Base-by-base conservation (phyloP, 768 basidiomycete species). In the Phanerodontia chrysosporium region DNA sequence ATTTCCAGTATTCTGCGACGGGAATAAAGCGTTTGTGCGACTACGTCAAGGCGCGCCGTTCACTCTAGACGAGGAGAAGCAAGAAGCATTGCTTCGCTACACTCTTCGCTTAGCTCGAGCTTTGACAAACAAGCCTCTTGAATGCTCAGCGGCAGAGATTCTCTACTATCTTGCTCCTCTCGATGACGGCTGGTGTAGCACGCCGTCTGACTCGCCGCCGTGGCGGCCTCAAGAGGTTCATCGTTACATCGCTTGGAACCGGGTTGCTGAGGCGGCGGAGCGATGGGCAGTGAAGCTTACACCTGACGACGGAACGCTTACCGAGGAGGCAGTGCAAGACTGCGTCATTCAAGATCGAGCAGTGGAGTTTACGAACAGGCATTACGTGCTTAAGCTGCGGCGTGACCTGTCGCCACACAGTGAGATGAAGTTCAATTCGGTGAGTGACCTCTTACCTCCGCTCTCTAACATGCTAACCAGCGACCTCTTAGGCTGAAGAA, bases 351-450 rank as follows among this genome's bases (percentile, higher is more conserved):
- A 91, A 70, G 91, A 93, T 65, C 78, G 90, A 58, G 78, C 77
- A 73, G 81, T 83, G n/a, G 89, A 90, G 67, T 89, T 86, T 65
- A 90, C 89, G 1, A 76, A 86, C 59, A 79, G 90, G 46, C 92
- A 87, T 67, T 80, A 78, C 65, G 80, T 80, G 21, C 67, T 82
- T 27, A 72, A 69, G 45, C 69, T 92, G 30, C 76, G 90, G 52
- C 73, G 65, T 22, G 92, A 94, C 69, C 67, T 95, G 65, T 85
- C 80, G 16, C 92, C 92, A 28, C 69, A 87, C 59, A 89, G 87
- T 70, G 85, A 85, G 66, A 86, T 86, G 9, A 73, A 70, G 24
- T 87, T 87, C 66, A 14, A 27, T 84, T 84, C 58, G 73, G 77
- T 30, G 89, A 90, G 71, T 63, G 36, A 42, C 32, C 46, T 52